Base-by-base conservation (phyloP, 768 basidiomycete genomes). In the Crassisporium funariophilum region DNA sequence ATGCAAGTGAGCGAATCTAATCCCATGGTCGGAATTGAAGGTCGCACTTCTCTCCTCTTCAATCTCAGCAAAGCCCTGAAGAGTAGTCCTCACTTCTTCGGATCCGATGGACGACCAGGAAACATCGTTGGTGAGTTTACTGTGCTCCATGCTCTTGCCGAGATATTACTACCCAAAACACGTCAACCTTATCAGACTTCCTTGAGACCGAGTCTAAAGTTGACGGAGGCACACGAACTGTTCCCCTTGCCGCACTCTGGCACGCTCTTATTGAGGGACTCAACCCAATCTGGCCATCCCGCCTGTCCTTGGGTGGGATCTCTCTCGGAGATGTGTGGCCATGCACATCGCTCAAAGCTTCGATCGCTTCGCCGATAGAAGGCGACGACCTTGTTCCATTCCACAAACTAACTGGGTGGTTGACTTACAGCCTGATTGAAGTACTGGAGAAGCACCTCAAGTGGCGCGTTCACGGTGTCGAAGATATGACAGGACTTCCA, bases 371-470 rank as follows among this genome's bases (percentile, higher is more conserved):
- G n/a, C 34, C 40, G 15, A 41, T 61, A 17, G 81, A 82, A 55
- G 85, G 83, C 37, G 85, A 85, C 42, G 76, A 83, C 42, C 73
- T 91, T 22, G 91, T 98, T 5, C 89, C 93, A 0, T 98, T 98
- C 75, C 95, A 98, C 72, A 98, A 99, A 65, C 76, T 99, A 38
- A 92, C 91, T 0, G 87, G 88, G 50, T 99, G 95, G 95, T 76
- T 91, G 46, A 87, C 93, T 6, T 95, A 97, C 64, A 88, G 86
- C 55, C 74, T 99, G 15, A 73, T 97, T 24, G 88, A 94, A 63
- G 84, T 89, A 1, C 78, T 98, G 34, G 79, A 94, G 64, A 81
- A 77, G 53, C 69, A 85, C 2, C 73, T 94, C 5, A 75, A 78
- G 0, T 98, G 95, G 93, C 70, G 75, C 47, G 77, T 98, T n/a